A percentile compares a stretch with the other conserved stretches of the same genome.
Evolutionary conservation across 2,329 filamentous ascomycete species (phyloP).

Genomic region (Furcasterigmium furcatum): DNA sequence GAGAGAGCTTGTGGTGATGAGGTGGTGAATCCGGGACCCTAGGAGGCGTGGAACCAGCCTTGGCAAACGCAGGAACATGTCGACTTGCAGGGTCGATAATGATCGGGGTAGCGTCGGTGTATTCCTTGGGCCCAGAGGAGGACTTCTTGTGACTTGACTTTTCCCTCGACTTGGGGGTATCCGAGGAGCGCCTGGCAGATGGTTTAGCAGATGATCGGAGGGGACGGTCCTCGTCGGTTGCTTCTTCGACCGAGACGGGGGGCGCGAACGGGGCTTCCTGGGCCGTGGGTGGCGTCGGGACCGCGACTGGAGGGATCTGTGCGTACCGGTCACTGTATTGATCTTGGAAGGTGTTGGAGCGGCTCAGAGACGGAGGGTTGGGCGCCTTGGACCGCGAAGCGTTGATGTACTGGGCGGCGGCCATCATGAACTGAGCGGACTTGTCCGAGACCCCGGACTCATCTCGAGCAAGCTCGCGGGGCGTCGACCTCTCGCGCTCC

Average conservation of each 20-base stretch:
- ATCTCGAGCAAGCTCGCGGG: constrained; percentile 4
- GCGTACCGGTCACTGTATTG: constrained; percentile 2
- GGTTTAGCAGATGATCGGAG: constrained; percentile 12
- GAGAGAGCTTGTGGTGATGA: constrained; percentile 19
- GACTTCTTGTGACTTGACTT: constrained; percentile 14
- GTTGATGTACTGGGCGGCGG: constrained; percentile 12
- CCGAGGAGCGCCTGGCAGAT: constrained; percentile 10
- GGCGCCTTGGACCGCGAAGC: constrained; percentile 6
- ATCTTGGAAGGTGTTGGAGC: constrained; percentile 7
- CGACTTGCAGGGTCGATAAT: constrained; percentile 23
- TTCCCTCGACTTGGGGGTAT: constrained; percentile 10
- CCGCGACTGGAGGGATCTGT: constrained; percentile 6
- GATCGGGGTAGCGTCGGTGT: constrained; percentile 5
- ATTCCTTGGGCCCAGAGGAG: constrained; percentile 5
- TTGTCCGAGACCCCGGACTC: neutral
- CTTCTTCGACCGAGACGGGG: constrained; percentile 1
- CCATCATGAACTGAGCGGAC: constrained; percentile 3
- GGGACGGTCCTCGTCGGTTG: constrained; percentile 8
- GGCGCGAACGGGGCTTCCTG: constrained; percentile 5
- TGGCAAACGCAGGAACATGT: constrained; percentile 17
- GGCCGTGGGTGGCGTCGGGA: constrained; percentile 8
- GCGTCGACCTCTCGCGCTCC: constrained; percentile 7
- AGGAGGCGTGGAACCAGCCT: constrained; percentile 19
- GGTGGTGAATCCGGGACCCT: constrained; percentile 27
- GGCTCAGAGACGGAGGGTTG: constrained; percentile 1